A percentile compares a stretch with the other conserved stretches of the same genome.
Conservation (phyloP, 495 filamentous ascomycete genomes). For the Rhypophila decipiens region DNA sequence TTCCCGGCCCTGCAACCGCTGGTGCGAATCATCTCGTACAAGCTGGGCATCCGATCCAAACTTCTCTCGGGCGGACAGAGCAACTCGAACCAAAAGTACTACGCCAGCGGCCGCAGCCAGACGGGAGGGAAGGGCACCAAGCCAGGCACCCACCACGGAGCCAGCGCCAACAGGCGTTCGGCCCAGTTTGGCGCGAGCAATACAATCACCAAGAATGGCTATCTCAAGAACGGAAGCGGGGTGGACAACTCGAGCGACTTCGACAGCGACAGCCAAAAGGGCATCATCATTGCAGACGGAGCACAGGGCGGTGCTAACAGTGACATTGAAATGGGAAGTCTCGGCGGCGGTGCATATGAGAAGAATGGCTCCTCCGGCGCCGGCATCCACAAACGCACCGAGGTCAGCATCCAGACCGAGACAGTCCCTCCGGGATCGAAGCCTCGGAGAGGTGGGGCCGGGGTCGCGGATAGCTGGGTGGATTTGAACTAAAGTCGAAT, state of each 20-base stretch:
- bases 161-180: neutral
- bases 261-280: conserved; percentile 15
- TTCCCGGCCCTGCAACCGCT: conserved; percentile 27
- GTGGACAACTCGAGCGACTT: neutral
- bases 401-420: neutral
- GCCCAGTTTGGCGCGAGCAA: neutral
- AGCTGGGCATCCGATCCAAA: conserved; percentile 13
- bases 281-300: conserved; percentile 2
- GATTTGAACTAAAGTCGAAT: no score
- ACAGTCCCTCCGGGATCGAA: neutral
- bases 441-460: neutral
- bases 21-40: conserved; percentile 15
- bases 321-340: neutral
- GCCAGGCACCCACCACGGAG: neutral
- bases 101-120: neutral
- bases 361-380: neutral
- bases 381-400: conserved; percentile 1
- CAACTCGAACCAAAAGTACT: neutral
- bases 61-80: conserved; percentile 2
- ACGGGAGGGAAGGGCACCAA: no score
- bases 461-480: conserved; percentile 1
- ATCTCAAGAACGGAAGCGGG: neutral
- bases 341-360: neutral
- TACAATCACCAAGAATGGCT: conserved; percentile 1
- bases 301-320: neutral